These are phyloP conservation scores for Camellia sinensis DNA, from an alignment of 148 eudicot species.

Conservation along the genomic window DNA sequence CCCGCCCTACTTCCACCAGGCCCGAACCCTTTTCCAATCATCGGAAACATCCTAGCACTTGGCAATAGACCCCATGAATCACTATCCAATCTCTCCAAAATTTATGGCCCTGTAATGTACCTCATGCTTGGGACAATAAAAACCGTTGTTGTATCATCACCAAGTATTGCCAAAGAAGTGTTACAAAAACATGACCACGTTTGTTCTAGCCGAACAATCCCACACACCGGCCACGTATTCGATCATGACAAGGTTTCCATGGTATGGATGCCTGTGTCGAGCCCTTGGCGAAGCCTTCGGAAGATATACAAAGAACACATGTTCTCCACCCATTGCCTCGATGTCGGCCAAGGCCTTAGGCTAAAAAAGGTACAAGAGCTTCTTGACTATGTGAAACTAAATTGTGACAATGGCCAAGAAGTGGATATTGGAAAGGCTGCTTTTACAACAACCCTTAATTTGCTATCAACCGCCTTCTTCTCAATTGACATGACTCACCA, in stretches of 20 bases:
- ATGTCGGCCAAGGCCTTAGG: background rate
- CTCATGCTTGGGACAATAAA: constrained; percentile 43
- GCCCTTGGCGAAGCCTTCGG: background rate
- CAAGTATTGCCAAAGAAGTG: constrained; percentile 25
- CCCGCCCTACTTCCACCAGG: constrained; percentile 43
- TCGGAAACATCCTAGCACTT: constrained; percentile 40
- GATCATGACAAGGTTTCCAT: background rate
- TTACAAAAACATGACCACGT: constrained; percentile 3
- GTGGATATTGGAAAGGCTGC: background rate
- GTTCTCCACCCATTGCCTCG: background rate
- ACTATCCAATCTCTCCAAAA: constrained; percentile 30
- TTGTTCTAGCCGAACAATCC: background rate
- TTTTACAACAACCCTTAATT: background rate
- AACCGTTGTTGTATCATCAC: constrained; percentile 41
- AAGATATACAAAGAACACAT: background rate
- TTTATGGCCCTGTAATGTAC: constrained; percentile 42
- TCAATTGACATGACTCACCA: background rate
- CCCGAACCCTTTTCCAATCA: constrained; percentile 40
- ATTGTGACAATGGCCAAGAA: too few species aligned
- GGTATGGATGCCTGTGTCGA: background rate
- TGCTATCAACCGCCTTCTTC: constrained; percentile 1
- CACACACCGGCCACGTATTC: background rate
- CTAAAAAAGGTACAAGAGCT: background rate
- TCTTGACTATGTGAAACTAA: background rate
- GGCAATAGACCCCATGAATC: constrained; percentile 39